phyloP scores from a whole-genome alignment of 805 yeast genomes.

The Lachancea lanzarotensis region DNA sequence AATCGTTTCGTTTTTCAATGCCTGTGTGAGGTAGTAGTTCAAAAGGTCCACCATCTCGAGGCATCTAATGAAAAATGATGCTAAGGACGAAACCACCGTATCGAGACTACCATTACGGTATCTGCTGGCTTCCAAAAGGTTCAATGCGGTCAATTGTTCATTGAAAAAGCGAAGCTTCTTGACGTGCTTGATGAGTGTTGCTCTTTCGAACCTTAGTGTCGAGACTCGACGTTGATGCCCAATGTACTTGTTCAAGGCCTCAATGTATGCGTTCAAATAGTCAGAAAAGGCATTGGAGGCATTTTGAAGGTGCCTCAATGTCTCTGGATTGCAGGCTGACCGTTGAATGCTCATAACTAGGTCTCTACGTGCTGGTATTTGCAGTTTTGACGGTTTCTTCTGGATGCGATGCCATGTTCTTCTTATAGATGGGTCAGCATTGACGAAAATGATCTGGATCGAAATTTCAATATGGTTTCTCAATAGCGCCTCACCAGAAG shows the following conservation, averaged over 20 bases:
- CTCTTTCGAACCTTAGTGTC: conserved; percentile 29
- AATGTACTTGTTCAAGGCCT: conserved; percentile 29
- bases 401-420: neutral
- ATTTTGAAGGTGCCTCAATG: conserved; percentile 7
- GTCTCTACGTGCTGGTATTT: neutral
- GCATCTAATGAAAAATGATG: conserved; percentile 20
- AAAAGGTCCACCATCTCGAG: conserved; percentile 28
- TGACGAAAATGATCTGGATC: neutral
- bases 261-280: conserved; percentile 27
- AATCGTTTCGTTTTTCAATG: conserved; percentile 30
- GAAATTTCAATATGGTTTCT: no score
- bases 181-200: conserved; percentile 30
- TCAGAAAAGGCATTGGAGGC: conserved; percentile 16
- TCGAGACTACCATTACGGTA: conserved; percentile 1
- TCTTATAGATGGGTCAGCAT: neutral
- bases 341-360: neutral
- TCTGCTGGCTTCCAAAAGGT: conserved; percentile 5
- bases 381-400: no score
- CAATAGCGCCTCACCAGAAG: no score
- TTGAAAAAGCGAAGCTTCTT: conserved; percentile 31
- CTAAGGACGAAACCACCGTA: conserved; percentile 17
- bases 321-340: neutral
- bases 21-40: conserved; percentile 29
- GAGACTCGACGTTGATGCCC: conserved; percentile 28
- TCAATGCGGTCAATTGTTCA: conserved; percentile 18